Base-by-base conservation (phyloP, 805 yeast genomes). In the Metschnikowia peoriensis region DNA sequence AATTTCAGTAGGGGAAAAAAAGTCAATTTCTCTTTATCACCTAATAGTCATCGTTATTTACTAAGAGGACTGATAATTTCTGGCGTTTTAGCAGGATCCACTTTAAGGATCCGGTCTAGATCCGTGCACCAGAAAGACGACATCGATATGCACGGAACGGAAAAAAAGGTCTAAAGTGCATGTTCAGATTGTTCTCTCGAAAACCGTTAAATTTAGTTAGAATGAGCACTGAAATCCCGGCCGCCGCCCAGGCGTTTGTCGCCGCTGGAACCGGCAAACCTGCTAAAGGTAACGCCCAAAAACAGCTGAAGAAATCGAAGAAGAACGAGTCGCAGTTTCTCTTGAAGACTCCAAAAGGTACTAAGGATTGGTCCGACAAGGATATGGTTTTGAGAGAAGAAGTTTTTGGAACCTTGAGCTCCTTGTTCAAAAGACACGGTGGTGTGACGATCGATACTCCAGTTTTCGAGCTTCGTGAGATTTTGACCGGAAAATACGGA, bases 361-460 rank as follows among this genome's bases (percentile, higher is more conserved):
- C 98, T 61, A 92, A 91, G 70, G 99, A 94, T 71, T 94, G 99
- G 99, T 89, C 97, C 57, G 99, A 94, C 64, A 87, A 88, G 68
- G 99, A 94, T 69, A 94, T 94, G 98, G 88, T 91, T 39, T 83
- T 94, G 60, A 84, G 99, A 71, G 93, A 89, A 63, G 94, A 88
- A 39, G 81, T 94, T 55, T 94, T 94, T 70, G 74, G 77, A 48
- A 81, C 90, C 9, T 72, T 94, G 55, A 82, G 92, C 14, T 63
- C 74, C 1, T 71, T 94, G 47, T 94, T 94, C 81, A 88, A 91
- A 71, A 86, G 91, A 62, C 99, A 94, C 71, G 99, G 99, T 56
- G 99, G 96, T 71, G 97, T 91, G 35, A 93, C 99, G 41, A 90
- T 94, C 59, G 99, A 94, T 69, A 94, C 99, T 1, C 99, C 99